A percentile compares a stretch with the other conserved stretches of the same genome.
Conservation (phyloP, 176 grass and related monocot species). For the Secale cereale region DNA sequence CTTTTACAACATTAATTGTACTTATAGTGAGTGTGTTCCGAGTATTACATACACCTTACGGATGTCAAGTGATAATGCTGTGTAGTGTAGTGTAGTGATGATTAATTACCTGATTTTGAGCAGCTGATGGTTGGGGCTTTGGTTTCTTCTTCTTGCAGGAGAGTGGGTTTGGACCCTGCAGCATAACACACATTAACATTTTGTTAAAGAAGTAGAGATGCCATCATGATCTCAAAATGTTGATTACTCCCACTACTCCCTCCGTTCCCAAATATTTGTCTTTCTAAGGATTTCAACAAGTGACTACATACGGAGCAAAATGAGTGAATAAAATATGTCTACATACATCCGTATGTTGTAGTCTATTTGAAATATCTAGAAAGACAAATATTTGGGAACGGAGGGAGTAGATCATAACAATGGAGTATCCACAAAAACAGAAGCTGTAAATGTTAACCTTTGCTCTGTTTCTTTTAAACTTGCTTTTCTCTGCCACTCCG, state of each 20-base stretch:
- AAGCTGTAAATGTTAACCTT: not conserved
- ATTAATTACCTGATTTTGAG: conserved; percentile 45
- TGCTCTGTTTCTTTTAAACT: conserved; percentile 18
- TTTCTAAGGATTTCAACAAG: too few relatives aligned
- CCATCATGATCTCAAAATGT: not conserved
- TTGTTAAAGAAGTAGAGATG: not conserved
- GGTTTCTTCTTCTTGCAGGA: conserved; percentile 92
- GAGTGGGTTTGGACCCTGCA: conserved; percentile 93
- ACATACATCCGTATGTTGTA: too few relatives aligned
- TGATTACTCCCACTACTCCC: not conserved
- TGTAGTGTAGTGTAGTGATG: not conserved
- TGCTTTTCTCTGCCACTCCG: conserved; percentile 3
- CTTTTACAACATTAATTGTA: not conserved
- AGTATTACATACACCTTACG: not conserved
- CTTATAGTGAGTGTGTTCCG: not conserved
- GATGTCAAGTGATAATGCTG: not conserved
- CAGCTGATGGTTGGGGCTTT: conserved; percentile 33
- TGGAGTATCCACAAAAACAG: not conserved
- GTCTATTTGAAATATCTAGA: too few relatives aligned
- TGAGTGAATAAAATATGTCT: too few relatives aligned
- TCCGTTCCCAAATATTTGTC: too few relatives aligned
- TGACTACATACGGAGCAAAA: too few relatives aligned
- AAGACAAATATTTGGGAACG: too few relatives aligned
- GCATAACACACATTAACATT: conserved; percentile 26
- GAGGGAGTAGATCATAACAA: not conserved